Conservation (phyloP, 441 rosid genomes). For the Hypseocharis bilobata region DNA sequence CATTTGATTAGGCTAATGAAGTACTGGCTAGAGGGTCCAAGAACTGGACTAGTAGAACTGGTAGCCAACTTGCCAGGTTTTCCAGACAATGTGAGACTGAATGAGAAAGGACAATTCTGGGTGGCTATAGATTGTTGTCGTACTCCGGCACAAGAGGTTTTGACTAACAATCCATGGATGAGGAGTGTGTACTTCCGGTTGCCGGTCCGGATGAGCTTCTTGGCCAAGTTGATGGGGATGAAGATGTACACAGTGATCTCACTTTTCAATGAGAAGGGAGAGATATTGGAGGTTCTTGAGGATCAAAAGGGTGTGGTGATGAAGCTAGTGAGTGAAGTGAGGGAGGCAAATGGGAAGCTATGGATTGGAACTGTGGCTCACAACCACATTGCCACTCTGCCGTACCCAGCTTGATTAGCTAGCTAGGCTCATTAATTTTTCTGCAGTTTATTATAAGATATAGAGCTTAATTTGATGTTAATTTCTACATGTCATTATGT, state of each 20-base stretch:
- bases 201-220: slow-evolving; percentile 51
- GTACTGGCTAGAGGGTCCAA: slow-evolving; percentile 85
- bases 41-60: slow-evolving; percentile 35
- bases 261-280: slow-evolving; percentile 45
- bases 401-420: slow-evolving; percentile 41
- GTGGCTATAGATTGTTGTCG: slow-evolving; percentile 94
- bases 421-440: no score
- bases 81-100: slow-evolving; percentile 79
- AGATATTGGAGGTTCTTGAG: slow-evolving; percentile 71
- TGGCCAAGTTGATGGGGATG: slow-evolving; percentile 83
- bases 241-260: slow-evolving; percentile 78
- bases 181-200: slow-evolving; percentile 61
- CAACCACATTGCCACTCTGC: slow-evolving; percentile 75
- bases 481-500: no score
- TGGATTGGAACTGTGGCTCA: slow-evolving; percentile 98
- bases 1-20: slow-evolving; percentile 52
- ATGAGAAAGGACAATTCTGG: slow-evolving; percentile 76
- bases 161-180: slow-evolving; percentile 69
- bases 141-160: slow-evolving; percentile 64
- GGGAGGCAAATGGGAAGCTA: slow-evolving; percentile 67
- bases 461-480: no score
- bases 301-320: slow-evolving; percentile 72
- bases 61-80: slow-evolving; percentile 73
- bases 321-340: slow-evolving; percentile 89
- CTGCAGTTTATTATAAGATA: no score